A percentile compares a stretch with the other conserved stretches of the same genome.
Conservation (phyloP, 495 filamentous ascomycete genomes). For the Penicillium paxilli region DNA sequence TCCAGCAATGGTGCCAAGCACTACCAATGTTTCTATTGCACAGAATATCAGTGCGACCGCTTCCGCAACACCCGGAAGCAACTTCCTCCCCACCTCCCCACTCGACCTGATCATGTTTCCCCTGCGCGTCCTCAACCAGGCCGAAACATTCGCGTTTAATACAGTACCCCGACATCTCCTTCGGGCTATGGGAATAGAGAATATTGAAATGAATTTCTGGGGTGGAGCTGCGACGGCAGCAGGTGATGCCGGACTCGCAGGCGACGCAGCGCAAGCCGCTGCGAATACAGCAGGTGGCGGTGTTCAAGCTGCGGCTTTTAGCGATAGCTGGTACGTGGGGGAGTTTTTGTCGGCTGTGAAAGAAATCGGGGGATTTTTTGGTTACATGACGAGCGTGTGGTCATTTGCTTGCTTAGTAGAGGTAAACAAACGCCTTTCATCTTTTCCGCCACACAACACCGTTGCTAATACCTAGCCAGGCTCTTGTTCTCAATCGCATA, state of each 20-base stretch:
- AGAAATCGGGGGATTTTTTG: slow-evolving; percentile 83
- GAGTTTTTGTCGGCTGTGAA: slow-evolving; percentile 44
- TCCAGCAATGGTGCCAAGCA: slow-evolving; percentile 19
- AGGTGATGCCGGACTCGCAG: slow-evolving; percentile 19
- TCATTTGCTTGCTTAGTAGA: slow-evolving; percentile 81
- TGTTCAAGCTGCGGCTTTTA: slow-evolving; percentile 28
- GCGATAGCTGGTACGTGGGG: slow-evolving; percentile 31
- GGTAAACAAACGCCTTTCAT: slow-evolving; percentile 37
- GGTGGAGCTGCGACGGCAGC: slow-evolving; percentile 14
- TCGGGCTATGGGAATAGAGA: slow-evolving; percentile 29
- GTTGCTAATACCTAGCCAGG: slow-evolving; percentile 35
- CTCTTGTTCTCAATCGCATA: slow-evolving; percentile 86
- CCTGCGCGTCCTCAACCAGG: slow-evolving; percentile 38
- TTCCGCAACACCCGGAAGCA: slow-evolving; percentile 16
- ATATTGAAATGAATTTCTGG: slow-evolving; percentile 29
- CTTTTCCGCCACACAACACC: not conserved
- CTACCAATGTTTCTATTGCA: slow-evolving; percentile 11
- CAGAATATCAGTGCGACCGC: slow-evolving; percentile 18
- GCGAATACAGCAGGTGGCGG: slow-evolving; percentile 27
- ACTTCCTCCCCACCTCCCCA: slow-evolving; percentile 32
- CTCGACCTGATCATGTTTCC: slow-evolving; percentile 36
- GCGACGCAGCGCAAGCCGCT: slow-evolving; percentile 28
- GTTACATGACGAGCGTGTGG: slow-evolving; percentile 92
- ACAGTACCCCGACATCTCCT: slow-evolving; percentile 39
- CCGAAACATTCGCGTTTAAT: slow-evolving; percentile 37